Percentiles rank a stretch among this genome's conserved stretches.
Conservation (phyloP, 2,329 filamentous ascomycete genomes). For the Paecilomyces sp. region DNA sequence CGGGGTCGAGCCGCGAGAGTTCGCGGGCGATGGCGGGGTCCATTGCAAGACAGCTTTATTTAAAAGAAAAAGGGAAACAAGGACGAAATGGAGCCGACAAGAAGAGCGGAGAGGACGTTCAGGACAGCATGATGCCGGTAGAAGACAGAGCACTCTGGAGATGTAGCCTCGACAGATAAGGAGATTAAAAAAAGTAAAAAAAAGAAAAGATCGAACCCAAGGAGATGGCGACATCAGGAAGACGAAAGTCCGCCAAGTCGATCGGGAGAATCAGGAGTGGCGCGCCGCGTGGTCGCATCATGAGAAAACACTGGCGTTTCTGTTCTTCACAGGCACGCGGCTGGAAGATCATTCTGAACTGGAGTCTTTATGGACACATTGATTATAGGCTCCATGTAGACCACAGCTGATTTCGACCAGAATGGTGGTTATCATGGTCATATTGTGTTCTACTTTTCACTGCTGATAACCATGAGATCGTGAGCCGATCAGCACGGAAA, state of each 20-base stretch:
- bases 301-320: not conserved
- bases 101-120: not conserved
- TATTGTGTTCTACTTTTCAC: too few species aligned
- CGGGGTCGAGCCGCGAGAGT: constrained; percentile 51
- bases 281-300: not conserved
- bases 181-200: not conserved
- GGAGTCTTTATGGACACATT: too few species aligned
- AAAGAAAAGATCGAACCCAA: not conserved
- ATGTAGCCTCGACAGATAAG: not conserved
- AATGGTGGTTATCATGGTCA: too few species aligned
- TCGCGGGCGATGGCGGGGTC: constrained; percentile 47
- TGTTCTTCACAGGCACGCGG: not conserved
- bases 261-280: not conserved
- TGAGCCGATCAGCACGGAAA: not conserved
- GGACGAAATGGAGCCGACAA: not conserved
- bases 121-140: not conserved
- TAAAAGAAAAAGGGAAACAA: not conserved
- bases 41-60: constrained; percentile 13
- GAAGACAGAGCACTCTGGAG: constrained; percentile 1
- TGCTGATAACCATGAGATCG: not conserved
- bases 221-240: not conserved
- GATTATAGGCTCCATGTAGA: too few species aligned
- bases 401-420: too few species aligned
- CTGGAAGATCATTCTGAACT: too few species aligned
- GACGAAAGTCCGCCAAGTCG: not conserved